Base-by-base conservation (phyloP, 192 early-diverging fungal species). In the Linnemannia zychae region DNA sequence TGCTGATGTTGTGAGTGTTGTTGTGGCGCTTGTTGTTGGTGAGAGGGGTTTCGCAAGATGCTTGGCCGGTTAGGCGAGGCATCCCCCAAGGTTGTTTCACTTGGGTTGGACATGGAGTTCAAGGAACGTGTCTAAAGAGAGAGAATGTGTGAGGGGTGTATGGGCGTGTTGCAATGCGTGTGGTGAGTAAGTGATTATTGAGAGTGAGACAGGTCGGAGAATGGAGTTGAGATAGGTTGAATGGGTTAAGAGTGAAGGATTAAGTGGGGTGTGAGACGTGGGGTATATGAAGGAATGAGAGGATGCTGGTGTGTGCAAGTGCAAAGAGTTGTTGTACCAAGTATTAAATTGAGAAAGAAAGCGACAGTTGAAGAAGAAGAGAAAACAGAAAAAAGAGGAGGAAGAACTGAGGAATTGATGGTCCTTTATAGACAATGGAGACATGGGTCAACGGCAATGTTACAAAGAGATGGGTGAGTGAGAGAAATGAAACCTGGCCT, bases 81-180 rank as follows among this genome's bases (percentile, higher is more conserved):
- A 74, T 67, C 71, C 47, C 76, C 81, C 81, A 74, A 77, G 68
- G 81, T 76, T 18, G 70, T 47, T 38, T 82, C 81, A 34, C 76
- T 77, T 77, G 81, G 81, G 81, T 83, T 83, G 36, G 81, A 77
- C 81, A 83, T 83, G 7, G 49, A 22, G 18, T 5, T 7, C 9
- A n/a, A 50, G n/a, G 60, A 53, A 63, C 40, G 34, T 63, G 57
- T 31, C 57, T 63, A 20, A 37, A 47, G 37, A 68, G 44, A 17
- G 18, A 18, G 37, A 24, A 16, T 44, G 40, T 44, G 46, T 79
- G 22, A 46, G 17, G 17, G 9, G 34, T 72, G 31, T 13, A 18
- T 13, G 71, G 24, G 33, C 24, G 31, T n/a, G 20, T 38, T 53
- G 52, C 4, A 34, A 47, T 67, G n/a, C 20, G 22, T 74, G n/a